These are phyloP conservation scores for Neurospora sp. DNA, from an alignment of 495 filamentous ascomycete species.

Conservation along the genomic window DNA sequence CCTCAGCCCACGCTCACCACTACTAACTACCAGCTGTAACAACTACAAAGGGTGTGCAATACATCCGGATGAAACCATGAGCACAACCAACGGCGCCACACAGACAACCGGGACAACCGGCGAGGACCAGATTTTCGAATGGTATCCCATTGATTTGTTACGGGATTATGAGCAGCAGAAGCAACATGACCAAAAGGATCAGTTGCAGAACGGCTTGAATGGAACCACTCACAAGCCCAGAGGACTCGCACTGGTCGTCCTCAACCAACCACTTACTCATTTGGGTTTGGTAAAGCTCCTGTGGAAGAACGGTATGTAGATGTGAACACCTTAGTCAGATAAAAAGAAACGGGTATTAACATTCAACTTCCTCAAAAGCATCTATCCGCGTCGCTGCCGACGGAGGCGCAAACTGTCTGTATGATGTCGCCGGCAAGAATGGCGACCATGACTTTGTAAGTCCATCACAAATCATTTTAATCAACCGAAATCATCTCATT, in stretches of 20 bases:
- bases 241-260: constrained; percentile 50
- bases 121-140: constrained; percentile 4
- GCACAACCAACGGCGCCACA: not conserved
- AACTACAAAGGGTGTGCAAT: not conserved
- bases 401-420: constrained; percentile 78
- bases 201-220: not conserved
- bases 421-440: constrained; percentile 37
- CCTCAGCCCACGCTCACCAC: not conserved
- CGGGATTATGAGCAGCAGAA: not conserved
- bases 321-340: not conserved
- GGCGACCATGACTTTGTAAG: constrained; percentile 14
- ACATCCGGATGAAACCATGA: not conserved
- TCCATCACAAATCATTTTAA: not conserved
- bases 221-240: constrained; percentile 3
- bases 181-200: not conserved
- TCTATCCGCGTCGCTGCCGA: constrained; percentile 65
- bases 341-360: not conserved
- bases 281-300: constrained; percentile 37
- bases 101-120: not conserved
- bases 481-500: not conserved
- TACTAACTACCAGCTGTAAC: not conserved
- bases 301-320: constrained; percentile 45
- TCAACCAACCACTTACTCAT: constrained; percentile 62
- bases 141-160: constrained; percentile 22
- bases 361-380: constrained; percentile 27